Evolutionary conservation across 805 yeast species (phyloP), one percentile per base, ranked within the genome.

Genomic region (Kuraishia hungarica): DNA sequence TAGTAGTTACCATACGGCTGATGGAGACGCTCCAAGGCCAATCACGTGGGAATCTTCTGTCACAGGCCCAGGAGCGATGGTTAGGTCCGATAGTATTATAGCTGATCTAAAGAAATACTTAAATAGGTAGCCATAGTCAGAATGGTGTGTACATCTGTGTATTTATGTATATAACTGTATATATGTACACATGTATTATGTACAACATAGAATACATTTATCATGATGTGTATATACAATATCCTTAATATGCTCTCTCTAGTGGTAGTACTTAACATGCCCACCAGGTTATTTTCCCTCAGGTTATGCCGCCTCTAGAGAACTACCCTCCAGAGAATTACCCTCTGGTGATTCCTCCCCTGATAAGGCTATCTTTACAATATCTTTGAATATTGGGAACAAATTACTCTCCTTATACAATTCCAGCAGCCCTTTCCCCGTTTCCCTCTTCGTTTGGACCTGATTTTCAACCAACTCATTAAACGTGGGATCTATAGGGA

Each of bases 401-500:
- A 77, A 62, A 20, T 72, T 72, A 23, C 71, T 66, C 35, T 62
- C 62, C 46, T 63, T 55, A 58, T 79, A 81, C 48, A 70, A 60
- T 15, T 72, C 70, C 2, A 73, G 61, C 48, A 80, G 60, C 2
- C 63, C 64, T 20, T 64, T 61, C 2, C 62, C 59, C 28, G 67
- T 62, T 55, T 75, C 74, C 53, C 74, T 67, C 61, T 83, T 85
- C 54, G 71, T 70, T 64, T 90, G 97, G 3, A 89, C 67, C 61
- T 87, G 90, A 54, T 72, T 74, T 67, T 94, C 99, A n/a, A 94
- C 82, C 76, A 90, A 69, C 61, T 89, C 90, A 43, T 89, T 93
- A 72, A 96, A 94, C 52, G 77, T 78, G 1, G 99, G 98, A 65
- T 94, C 98, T 26, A 94, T 89, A 0, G 99, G 99, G 3, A 94